Conservation (phyloP, 306 rosid species). For the Potentilla sterilis region DNA sequence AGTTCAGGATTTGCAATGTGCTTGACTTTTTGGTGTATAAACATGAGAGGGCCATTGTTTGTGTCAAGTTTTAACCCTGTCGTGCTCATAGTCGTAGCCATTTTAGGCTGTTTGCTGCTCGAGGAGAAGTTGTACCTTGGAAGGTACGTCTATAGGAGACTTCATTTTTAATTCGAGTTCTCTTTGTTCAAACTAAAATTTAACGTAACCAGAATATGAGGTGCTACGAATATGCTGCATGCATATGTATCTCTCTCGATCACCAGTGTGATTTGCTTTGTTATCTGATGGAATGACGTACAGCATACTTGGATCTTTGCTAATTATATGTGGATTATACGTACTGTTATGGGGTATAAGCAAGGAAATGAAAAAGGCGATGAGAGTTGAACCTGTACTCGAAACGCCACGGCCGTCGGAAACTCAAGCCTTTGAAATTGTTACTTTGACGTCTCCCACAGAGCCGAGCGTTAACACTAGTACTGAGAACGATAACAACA, state of each 20-base stretch:
- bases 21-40: slow-evolving; percentile 24
- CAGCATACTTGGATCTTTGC: slow-evolving; percentile 5
- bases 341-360: neutral
- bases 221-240: neutral
- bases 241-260: neutral
- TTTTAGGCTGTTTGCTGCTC: slow-evolving; percentile 19
- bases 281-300: neutral
- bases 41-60: slow-evolving; percentile 29
- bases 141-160: slow-evolving; percentile 1
- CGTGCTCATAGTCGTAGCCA: slow-evolving; percentile 15
- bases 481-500: neutral
- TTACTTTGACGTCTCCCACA: neutral
- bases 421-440: neutral
- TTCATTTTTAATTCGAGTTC: neutral
- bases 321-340: slow-evolving; percentile 2
- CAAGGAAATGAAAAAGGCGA: neutral
- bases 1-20: slow-evolving; percentile 12
- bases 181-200: neutral
- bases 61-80: slow-evolving; percentile 28
- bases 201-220: neutral
- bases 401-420: neutral
- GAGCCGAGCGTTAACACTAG: neutral
- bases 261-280: neutral
- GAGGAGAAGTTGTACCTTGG: slow-evolving; percentile 23
- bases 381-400: neutral